Conservation (phyloP, 192 early-diverging fungal genomes). For the Neocallimastix lanati region DNA sequence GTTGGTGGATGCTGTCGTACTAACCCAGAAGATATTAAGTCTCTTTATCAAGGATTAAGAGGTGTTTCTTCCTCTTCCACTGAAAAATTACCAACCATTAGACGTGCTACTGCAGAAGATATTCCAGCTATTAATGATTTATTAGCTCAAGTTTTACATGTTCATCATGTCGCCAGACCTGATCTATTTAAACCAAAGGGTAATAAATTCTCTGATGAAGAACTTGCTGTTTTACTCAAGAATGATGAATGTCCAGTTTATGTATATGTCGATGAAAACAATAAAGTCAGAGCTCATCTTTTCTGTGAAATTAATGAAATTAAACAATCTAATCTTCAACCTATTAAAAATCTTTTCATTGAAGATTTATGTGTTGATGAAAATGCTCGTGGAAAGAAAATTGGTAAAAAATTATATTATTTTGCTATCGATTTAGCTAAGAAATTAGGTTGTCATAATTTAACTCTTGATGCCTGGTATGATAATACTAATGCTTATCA, state of each 20-base stretch:
- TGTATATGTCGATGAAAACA: background rate
- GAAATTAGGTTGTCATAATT: background rate
- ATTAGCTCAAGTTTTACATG: background rate
- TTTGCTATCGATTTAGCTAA: background rate
- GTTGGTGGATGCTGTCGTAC: slow-evolving; percentile 45
- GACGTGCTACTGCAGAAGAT: background rate
- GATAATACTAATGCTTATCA: background rate
- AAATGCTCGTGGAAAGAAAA: background rate
- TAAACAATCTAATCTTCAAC: background rate
- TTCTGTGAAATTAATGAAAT: background rate
- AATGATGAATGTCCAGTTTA: background rate
- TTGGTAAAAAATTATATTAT: background rate
- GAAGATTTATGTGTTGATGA: background rate
- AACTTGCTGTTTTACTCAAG: background rate
- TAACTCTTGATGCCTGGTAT: background rate
- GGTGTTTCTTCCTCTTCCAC: background rate
- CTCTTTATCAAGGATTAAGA: background rate
- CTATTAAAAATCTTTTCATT: background rate
- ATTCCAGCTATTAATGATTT: background rate
- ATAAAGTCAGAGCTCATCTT: background rate
- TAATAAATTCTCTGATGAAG: background rate
- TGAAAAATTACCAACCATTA: background rate
- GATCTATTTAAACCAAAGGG: background rate
- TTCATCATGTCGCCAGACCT: background rate
- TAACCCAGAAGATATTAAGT: slow-evolving; percentile 22